Conservation (phyloP, 441 rosid genomes). For the Erodium texanum region DNA sequence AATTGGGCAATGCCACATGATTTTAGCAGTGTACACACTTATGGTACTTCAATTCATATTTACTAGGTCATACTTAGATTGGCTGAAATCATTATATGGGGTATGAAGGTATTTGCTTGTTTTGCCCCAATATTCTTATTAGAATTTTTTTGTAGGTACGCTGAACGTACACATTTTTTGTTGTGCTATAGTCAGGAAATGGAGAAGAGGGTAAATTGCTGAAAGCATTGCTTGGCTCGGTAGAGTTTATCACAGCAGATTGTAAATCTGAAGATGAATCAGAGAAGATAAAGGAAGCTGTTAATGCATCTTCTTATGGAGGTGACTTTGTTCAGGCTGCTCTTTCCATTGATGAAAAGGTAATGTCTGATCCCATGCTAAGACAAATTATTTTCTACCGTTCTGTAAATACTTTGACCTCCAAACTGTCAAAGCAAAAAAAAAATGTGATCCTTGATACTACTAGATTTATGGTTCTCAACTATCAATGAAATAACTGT, state of each 20-base stretch:
- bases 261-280: conserved; percentile 63
- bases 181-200: conserved; percentile 47
- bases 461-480: neutral
- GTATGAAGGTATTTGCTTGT: neutral
- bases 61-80: neutral
- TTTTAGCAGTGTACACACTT: neutral
- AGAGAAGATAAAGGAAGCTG: conserved; percentile 63
- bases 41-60: neutral
- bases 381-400: neutral
- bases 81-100: neutral
- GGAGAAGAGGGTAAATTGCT: conserved; percentile 33
- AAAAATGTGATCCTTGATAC: neutral
- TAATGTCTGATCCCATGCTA: conserved; percentile 16
- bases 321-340: conserved; percentile 81
- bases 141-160: conserved; percentile 4
- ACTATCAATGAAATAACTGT: neutral
- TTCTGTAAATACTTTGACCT: neutral
- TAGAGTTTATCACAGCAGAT: conserved; percentile 72
- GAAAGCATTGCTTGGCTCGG: conserved; percentile 82
- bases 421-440: neutral
- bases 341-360: conserved; percentile 75
- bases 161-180: conserved; percentile 17
- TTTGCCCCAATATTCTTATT: neutral
- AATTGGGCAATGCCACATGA: neutral
- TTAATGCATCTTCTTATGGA: conserved; percentile 62